phyloP scores from a whole-genome alignment of 176 grass and related monocot species.

The Aegilops tauschii region DNA sequence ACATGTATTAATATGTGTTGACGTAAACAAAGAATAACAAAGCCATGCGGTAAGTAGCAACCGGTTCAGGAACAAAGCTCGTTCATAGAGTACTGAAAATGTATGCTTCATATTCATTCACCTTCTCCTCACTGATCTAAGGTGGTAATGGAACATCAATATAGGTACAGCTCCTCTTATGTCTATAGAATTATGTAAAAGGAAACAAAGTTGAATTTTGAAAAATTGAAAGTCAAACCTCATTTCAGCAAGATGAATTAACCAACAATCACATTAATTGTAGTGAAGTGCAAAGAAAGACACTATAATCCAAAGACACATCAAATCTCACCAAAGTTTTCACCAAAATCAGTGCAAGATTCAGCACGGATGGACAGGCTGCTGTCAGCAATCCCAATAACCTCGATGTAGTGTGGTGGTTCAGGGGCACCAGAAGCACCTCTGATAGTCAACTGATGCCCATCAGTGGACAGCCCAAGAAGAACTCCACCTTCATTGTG shows the following conservation, averaged over 20 bases:
- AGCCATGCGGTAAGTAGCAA: not conserved
- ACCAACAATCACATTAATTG: not conserved
- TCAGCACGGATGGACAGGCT: conserved; percentile 68
- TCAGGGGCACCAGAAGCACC: conserved; percentile 39
- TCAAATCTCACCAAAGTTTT: conserved; percentile 65
- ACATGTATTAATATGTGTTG: not conserved
- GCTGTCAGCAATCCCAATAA: conserved; percentile 75
- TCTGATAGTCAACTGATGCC: conserved; percentile 67
- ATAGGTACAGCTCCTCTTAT: not conserved
- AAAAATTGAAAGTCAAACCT: not conserved
- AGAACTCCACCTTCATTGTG: conserved; percentile 52
- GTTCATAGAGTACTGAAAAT: not conserved
- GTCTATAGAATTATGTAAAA: not conserved
- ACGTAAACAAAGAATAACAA: not conserved
- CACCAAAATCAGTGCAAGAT: conserved; percentile 81
- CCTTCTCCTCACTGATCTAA: not conserved
- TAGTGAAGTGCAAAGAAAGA: not conserved
- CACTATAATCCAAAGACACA: not conserved
- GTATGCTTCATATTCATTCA: not conserved
- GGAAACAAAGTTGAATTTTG: not conserved
- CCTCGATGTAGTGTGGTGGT: conserved; percentile 57
- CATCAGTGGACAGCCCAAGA: conserved; percentile 65
- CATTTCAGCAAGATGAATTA: not conserved
- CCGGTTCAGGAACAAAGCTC: not conserved
- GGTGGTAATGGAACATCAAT: not conserved